Evolutionary conservation across 441 rosid genomes (phyloP).

Genomic region (Mallotus japonicus): DNA sequence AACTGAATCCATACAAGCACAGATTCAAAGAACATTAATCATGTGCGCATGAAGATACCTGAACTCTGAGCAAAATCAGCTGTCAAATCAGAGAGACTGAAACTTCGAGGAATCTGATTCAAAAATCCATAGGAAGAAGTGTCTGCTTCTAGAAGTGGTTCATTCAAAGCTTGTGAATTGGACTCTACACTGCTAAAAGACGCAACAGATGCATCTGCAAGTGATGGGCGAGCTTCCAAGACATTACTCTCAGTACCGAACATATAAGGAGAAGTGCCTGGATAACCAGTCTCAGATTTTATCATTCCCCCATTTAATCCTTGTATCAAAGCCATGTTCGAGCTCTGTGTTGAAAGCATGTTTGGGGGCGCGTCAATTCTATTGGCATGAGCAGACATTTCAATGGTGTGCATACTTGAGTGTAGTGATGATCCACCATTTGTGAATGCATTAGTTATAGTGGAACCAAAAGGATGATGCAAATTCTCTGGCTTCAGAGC

Average conservation of each 20-base stretch:
- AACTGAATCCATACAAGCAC: no score
- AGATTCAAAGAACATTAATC: no score
- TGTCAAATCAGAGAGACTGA: conserved; percentile 92
- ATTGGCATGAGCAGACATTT: conserved; percentile 60
- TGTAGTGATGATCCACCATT: conserved; percentile 68
- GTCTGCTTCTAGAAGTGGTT: conserved; percentile 70
- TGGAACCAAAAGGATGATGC: conserved; percentile 49
- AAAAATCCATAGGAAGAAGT: conserved; percentile 70
- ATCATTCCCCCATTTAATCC: conserved; percentile 80
- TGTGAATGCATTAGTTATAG: conserved; percentile 52
- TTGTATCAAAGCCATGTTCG: conserved; percentile 66
- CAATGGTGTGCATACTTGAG: conserved; percentile 52
- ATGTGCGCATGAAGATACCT: conserved; percentile 38
- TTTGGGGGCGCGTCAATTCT: conserved; percentile 54
- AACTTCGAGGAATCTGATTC: conserved; percentile 76
- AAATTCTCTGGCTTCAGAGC: conserved; percentile 58
- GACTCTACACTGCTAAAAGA: conserved; percentile 77
- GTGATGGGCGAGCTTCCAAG: conserved; percentile 59
- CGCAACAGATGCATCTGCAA: conserved; percentile 62
- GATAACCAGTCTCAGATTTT: conserved; percentile 73
- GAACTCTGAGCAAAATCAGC: conserved; percentile 90
- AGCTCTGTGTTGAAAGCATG: conserved; percentile 63
- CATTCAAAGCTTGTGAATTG: conserved; percentile 67
- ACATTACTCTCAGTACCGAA: conserved; percentile 69
- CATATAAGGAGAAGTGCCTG: conserved; percentile 61